Evolutionary conservation across 352 stramenopile genomes (phyloP).

Genomic region (Phytophthora agathidicida): DNA sequence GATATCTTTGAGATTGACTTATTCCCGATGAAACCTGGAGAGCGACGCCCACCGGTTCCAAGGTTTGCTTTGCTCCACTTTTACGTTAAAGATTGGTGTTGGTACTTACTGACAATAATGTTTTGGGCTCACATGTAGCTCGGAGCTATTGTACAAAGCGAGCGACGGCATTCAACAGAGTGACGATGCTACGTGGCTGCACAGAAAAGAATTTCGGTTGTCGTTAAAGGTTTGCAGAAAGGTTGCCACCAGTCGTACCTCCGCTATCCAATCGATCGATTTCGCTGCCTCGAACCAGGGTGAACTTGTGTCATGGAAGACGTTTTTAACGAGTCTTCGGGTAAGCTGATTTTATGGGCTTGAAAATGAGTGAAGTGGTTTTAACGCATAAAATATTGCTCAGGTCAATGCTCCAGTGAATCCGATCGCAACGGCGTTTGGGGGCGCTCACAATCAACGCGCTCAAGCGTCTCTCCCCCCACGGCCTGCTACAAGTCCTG

Average conservation of each 20-base stretch:
- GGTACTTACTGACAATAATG: background rate
- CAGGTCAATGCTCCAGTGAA: slow-evolving; percentile 27
- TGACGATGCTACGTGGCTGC: slow-evolving; percentile 67
- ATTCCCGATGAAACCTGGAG: slow-evolving; percentile 78
- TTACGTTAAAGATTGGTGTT: background rate
- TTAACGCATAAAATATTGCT: slow-evolving; percentile 4
- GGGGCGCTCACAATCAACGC: slow-evolving; percentile 1
- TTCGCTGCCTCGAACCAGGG: slow-evolving; percentile 65
- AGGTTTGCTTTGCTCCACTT: slow-evolving; percentile 33
- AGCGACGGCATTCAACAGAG: slow-evolving; percentile 65
- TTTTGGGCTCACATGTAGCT: slow-evolving; percentile 24
- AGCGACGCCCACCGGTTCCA: slow-evolving; percentile 70
- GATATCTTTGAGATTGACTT: slow-evolving; percentile 82
- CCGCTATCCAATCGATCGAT: slow-evolving; percentile 63
- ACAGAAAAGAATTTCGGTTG: slow-evolving; percentile 70
- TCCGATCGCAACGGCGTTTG: slow-evolving; percentile 37
- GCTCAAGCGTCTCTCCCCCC: slow-evolving; percentile 1
- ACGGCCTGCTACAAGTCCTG: background rate
- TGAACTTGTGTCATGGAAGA: slow-evolving; percentile 75
- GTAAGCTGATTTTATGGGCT: slow-evolving; percentile 26
- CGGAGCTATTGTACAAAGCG: slow-evolving; percentile 69
- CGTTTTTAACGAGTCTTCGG: slow-evolving; percentile 63
- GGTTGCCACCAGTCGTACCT: slow-evolving; percentile 62
- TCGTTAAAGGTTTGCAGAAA: slow-evolving; percentile 69
- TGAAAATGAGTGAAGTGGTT: background rate